Conservation (phyloP, 495 filamentous ascomycete species). For the Barbatosphaeria neglecta region DNA sequence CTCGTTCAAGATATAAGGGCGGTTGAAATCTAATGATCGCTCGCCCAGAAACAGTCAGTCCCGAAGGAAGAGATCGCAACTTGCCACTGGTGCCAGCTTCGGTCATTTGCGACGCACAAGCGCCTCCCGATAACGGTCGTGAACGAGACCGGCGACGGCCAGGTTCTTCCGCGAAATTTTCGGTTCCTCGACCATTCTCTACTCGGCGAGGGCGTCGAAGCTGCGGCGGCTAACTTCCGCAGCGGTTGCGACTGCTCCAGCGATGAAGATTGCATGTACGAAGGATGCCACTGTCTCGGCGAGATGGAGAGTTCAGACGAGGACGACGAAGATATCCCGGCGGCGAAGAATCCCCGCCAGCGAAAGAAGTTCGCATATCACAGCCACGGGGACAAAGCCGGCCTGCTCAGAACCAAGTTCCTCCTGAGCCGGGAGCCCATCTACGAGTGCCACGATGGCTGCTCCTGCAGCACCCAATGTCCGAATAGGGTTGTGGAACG, state of each 20-base stretch:
- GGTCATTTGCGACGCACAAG: conserved; percentile 26
- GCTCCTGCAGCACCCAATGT: conserved; percentile 54
- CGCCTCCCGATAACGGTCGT: conserved; percentile 32
- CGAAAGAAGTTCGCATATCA: conserved; percentile 34
- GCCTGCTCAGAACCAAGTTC: conserved; percentile 29
- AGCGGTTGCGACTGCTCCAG: conserved; percentile 42
- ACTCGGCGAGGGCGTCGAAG: conserved; percentile 29
- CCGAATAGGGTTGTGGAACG: conserved; percentile 72
- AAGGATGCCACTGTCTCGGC: conserved; percentile 39
- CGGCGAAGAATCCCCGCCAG: neutral
- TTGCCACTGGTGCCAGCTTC: conserved; percentile 43
- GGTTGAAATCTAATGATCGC: neutral
- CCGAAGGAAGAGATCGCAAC: conserved; percentile 11
- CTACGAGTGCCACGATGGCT: conserved; percentile 71
- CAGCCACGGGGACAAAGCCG: conserved; percentile 26
- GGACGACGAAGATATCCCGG: conserved; percentile 15
- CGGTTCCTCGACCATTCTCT: conserved; percentile 39
- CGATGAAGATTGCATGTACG: conserved; percentile 34
- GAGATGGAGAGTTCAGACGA: conserved; percentile 30
- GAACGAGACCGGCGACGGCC: conserved; percentile 31
- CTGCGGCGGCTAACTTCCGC: conserved; percentile 35
- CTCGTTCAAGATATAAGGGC: too few species aligned
- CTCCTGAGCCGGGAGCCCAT: conserved; percentile 50
- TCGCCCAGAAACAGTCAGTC: neutral
- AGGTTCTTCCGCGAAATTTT: conserved; percentile 36